Base-by-base conservation (phyloP, 2,329 filamentous ascomycete genomes). In the Arthrinium phaeospermum region DNA sequence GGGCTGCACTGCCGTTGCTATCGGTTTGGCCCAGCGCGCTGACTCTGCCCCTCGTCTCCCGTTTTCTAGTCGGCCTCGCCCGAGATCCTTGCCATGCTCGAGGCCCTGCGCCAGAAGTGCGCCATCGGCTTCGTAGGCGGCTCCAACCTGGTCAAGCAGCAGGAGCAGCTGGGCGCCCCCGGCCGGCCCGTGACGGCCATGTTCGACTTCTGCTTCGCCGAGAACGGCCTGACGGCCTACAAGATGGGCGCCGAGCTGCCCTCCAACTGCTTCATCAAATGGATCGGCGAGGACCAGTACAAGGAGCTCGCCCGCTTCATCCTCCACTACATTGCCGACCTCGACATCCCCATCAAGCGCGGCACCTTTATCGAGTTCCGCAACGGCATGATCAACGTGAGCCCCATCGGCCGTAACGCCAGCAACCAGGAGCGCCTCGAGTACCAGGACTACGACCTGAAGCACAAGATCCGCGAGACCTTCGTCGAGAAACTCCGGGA, bases 201-300 rank as follows among this genome's bases (percentile, higher is more conserved):
- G 79, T 99, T 99, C 87, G 96, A 99, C 87, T 99, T 94, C 86
- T 96, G 93, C 90, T 99, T 99, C 86, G 88, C 95, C 73, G 96
- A 99, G 87, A 99, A 99, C 85, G 96, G 96, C 14, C 90, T 99
- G 77, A 97, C 93, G 1, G 96, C 96, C 61, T 97, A 89, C 88
- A 94, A 95, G 80, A 85, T 95, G 79, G 96, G 96, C 78, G 84
- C 91, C 81, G 88, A 89, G 71, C 90, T 98, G 72, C 87, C 92
- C 1, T 91, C 91, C 79, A 93, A 92, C 84, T 94, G 90, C 85
- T 99, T 98, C 90, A 98, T 98, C 86, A 83, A 90, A 78, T 97
- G 92, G 92, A 88, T 98, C 75, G 96, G 96, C 75, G 95, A 99
- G 88, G 86, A 86, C 27, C 88, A 88, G 78, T 96, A 95, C 87